Percentiles rank a stretch among this genome's conserved stretches.
These are phyloP conservation scores for Lentinula edodes DNA, from an alignment of 768 basidiomycete species.

Conservation along the genomic window DNA sequence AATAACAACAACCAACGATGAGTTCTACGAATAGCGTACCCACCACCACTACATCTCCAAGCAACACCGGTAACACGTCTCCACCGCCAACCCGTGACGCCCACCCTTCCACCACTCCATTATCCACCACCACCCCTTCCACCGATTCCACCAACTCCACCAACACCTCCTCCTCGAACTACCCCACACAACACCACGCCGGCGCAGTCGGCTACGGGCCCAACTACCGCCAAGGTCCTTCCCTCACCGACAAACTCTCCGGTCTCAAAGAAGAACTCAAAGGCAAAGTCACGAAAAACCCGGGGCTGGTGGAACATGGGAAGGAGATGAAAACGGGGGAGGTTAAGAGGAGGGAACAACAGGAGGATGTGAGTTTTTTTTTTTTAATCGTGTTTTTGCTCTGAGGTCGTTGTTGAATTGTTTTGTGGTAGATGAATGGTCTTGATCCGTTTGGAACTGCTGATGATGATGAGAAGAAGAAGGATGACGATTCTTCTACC, in stretches of 20 bases:
- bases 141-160: too few species aligned
- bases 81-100: too few species aligned
- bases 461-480: not conserved
- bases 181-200: slow-evolving; percentile 39
- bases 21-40: too few species aligned
- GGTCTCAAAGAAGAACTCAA: slow-evolving; percentile 28
- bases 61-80: too few species aligned
- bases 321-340: slow-evolving; percentile 27
- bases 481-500: not conserved
- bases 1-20: too few species aligned
- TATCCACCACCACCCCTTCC: too few species aligned
- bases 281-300: slow-evolving; percentile 28
- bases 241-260: slow-evolving; percentile 26
- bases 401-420: too few species aligned
- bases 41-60: too few species aligned
- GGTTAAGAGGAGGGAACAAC: slow-evolving; percentile 24
- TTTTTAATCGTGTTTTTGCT: too few species aligned
- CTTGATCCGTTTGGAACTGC: not conserved
- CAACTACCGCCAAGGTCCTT: slow-evolving; percentile 28
- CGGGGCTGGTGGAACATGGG: slow-evolving; percentile 20
- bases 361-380: slow-evolving; percentile 14
- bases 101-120: too few species aligned
- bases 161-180: slow-evolving; percentile 8
- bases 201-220: slow-evolving; percentile 41
- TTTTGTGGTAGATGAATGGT: too few species aligned